phyloP scores from a whole-genome alignment of 345 rosid genomes.

The Gossypium stocksii region DNA sequence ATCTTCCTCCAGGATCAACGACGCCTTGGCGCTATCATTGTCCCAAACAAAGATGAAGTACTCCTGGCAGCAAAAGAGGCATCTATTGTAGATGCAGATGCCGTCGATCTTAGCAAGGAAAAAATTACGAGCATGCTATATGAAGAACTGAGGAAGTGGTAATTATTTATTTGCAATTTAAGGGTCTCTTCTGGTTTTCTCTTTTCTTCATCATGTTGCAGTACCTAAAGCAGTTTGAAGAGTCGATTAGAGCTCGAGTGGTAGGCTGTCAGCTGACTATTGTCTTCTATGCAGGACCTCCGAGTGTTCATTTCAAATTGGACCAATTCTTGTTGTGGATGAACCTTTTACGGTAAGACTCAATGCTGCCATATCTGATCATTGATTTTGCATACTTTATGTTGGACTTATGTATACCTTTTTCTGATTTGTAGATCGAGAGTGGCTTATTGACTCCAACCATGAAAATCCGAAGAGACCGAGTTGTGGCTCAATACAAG shows the following conservation, averaged over 20 bases:
- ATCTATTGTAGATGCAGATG: slow-evolving; percentile 45
- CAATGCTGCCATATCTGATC: not conserved
- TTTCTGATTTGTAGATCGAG: slow-evolving; percentile 59
- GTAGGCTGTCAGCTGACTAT: not conserved
- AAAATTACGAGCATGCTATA: slow-evolving; percentile 37
- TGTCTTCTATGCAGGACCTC: slow-evolving; percentile 52
- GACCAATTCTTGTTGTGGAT: slow-evolving; percentile 63
- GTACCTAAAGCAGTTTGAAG: not conserved
- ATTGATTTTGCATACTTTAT: not conserved
- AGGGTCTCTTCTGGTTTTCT: not conserved
- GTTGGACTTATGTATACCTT: not conserved
- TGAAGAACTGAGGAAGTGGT: slow-evolving; percentile 70
- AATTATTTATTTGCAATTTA: slow-evolving; percentile 13
- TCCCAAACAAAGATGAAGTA: slow-evolving; percentile 86
- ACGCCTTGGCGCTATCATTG: slow-evolving; percentile 76
- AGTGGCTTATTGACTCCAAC: slow-evolving; percentile 91
- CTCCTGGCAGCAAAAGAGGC: slow-evolving; percentile 42
- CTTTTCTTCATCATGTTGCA: not conserved
- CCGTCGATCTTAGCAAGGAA: slow-evolving; percentile 55
- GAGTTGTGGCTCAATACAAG: slow-evolving; percentile 43
- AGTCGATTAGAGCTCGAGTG: not conserved
- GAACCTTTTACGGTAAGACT: slow-evolving; percentile 68
- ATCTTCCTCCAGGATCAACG: slow-evolving; percentile 63
- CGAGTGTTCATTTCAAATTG: slow-evolving; percentile 63
- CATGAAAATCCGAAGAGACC: slow-evolving; percentile 86